Evolutionary conservation across 2,329 filamentous ascomycete species (phyloP).

Genomic region (Coleophoma eucalyptorum): DNA sequence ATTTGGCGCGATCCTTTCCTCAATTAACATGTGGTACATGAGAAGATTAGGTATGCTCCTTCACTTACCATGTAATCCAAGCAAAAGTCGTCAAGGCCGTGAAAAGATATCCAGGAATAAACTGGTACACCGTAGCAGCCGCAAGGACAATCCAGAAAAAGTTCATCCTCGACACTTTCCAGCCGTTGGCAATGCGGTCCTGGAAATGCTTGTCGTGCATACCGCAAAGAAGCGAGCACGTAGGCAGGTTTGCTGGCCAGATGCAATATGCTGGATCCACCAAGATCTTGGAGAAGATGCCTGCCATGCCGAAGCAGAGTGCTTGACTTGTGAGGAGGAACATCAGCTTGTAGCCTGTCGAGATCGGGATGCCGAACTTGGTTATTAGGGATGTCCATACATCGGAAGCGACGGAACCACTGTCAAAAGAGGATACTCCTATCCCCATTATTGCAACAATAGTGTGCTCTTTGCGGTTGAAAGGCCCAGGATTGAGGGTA

Average conservation of each 20-base stretch:
- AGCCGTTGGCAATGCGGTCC: conserved; percentile 45
- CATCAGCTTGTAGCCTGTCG: conserved; percentile 54
- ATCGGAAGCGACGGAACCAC: conserved; percentile 57
- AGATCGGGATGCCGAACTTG: conserved; percentile 71
- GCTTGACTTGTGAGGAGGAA: conserved; percentile 56
- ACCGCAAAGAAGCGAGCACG: background rate
- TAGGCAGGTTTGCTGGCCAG: conserved; percentile 4
- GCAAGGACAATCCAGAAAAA: background rate
- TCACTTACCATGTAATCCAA: conserved; percentile 9
- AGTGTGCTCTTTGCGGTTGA: conserved; percentile 4
- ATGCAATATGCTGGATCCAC: conserved; percentile 1
- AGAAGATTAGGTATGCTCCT: background rate
- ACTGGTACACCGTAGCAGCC: conserved; percentile 52
- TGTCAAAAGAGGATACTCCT: background rate
- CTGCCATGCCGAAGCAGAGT: conserved; percentile 32
- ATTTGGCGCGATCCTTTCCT: background rate
- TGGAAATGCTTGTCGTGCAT: conserved; percentile 57
- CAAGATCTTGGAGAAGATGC: background rate
- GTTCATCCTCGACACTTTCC: conserved; percentile 27
- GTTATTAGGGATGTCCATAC: conserved; percentile 66
- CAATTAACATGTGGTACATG: too few relatives aligned
- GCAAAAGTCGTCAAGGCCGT: conserved; percentile 20
- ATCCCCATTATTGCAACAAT: conserved; percentile 45
- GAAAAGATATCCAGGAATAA: conserved; percentile 18
- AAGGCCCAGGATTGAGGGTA: conserved; percentile 31